These are phyloP conservation scores for Fusarium sp. DNA, from an alignment of 2,329 filamentous ascomycete genomes.

Conservation along the genomic window DNA sequence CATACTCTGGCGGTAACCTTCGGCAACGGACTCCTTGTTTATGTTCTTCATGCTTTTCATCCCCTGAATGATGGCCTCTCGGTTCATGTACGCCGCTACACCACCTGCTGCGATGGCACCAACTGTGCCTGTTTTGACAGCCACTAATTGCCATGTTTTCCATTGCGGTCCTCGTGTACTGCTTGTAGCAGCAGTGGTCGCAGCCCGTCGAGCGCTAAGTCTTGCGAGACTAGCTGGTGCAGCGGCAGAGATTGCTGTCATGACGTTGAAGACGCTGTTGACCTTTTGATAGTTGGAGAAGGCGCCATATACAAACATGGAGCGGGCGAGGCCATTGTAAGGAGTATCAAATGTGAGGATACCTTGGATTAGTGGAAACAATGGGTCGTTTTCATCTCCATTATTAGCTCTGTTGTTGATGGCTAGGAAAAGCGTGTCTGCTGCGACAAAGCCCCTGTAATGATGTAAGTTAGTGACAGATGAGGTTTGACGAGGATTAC, in stretches of 20 bases:
- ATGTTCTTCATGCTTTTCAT: conserved; percentile 61
- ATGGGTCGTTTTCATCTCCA: conserved; percentile 56
- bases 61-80: conserved; percentile 71
- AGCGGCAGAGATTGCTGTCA: conserved; percentile 64
- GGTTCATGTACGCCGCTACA: conserved; percentile 83
- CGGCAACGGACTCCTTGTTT: conserved; percentile 61
- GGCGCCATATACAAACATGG: conserved; percentile 71
- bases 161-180: conserved; percentile 56
- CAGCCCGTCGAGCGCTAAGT: conserved; percentile 36
- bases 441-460: conserved; percentile 80
- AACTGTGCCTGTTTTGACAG: conserved; percentile 84
- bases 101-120: conserved; percentile 84
- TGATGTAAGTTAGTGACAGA: neutral
- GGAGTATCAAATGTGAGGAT: conserved; percentile 89
- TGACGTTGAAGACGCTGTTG: conserved; percentile 67
- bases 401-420: conserved; percentile 70
- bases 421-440: conserved; percentile 81
- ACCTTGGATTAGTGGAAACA: conserved; percentile 86
- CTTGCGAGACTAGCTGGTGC: conserved; percentile 60
- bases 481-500: conserved; percentile 13
- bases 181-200: conserved; percentile 36
- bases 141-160: conserved; percentile 72
- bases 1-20: conserved; percentile 63
- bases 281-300: conserved; percentile 71
- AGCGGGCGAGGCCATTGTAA: conserved; percentile 74